Base-by-base conservation (phyloP, 2,329 filamentous ascomycete genomes). In the Fusarium domesticum region DNA sequence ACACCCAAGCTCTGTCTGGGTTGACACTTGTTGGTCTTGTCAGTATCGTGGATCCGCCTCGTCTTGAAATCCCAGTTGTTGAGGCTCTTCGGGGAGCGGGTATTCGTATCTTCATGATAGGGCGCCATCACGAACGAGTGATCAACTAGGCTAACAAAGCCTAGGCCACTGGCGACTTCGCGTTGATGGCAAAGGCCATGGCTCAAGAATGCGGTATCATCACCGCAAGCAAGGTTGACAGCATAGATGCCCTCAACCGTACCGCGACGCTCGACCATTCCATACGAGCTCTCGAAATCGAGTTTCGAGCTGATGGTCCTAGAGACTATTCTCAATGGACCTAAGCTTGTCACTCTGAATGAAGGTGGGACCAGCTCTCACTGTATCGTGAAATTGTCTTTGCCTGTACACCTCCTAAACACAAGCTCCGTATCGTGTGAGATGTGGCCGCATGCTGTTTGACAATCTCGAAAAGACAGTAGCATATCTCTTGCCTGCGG, bases 391-490 rank as follows among this genome's bases (percentile, higher is more conserved):
- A 89, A 58, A 84, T 90, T 30, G 67, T 90, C 11, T 89, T 90
- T 60, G 83, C 86, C 1, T 75, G 85, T 11, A 90, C 85, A 0
- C 89, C 86, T 0, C 86, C 85, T 0, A 85, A 90, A 58, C 85
- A 90, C 61, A 91, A 91, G 62, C 76, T 90, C 6, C 81, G 84
- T 25, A 90, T 90, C 48, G 85, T 91, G n/a, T 90, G 2, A 74
- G 81, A 51, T 88, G 85, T 47, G 86, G 86, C 0, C 77, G 86
- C 12, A 78, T 87, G 6, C 84, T 89, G n/a, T 90, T 87, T 65
- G 84, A 89, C 63, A 90, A 90, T 56, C 68, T 90, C 39, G 86
- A 87, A 63, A 90, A 91, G 73, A 62, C 63, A 16, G 64, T 88
- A 48, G 78, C 81, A n/a, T 89, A 89, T 58, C 71, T 89, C 3